Conservation (phyloP, 2,329 filamentous ascomycete genomes). For the Ambrosiella xylebori region DNA sequence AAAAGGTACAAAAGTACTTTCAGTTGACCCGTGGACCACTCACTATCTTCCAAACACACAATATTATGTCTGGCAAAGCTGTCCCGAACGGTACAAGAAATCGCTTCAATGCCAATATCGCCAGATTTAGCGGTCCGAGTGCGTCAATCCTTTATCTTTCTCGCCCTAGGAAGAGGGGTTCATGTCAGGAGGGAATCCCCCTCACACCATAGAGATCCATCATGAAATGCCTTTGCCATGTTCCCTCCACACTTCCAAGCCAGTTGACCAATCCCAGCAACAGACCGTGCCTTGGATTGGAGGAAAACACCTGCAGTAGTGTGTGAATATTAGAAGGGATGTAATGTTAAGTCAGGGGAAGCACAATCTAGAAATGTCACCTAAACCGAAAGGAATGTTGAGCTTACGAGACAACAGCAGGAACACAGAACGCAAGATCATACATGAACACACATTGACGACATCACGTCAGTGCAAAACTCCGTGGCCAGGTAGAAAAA, state of each 20-base stretch:
- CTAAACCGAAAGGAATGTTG: neutral
- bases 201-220: neutral
- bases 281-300: neutral
- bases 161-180: neutral
- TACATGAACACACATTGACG: too few relatives aligned
- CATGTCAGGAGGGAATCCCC: neutral
- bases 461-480: too few relatives aligned
- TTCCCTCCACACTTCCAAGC: neutral
- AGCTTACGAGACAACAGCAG: neutral
- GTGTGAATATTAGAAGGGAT: neutral
- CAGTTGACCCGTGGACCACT: neutral
- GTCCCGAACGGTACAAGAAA: too few relatives aligned
- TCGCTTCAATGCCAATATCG: too few relatives aligned
- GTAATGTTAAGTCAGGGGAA: neutral
- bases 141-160: neutral
- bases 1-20: neutral
- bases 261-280: neutral
- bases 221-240: neutral
- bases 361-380: neutral
- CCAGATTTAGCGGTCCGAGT: too few relatives aligned
- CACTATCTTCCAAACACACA: neutral
- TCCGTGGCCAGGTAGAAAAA: too few relatives aligned
- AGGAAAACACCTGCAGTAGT: neutral
- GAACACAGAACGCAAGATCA: neutral
- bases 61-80: too few relatives aligned